Base-by-base conservation (phyloP, 176 grass and related monocot species). In the Zoysia japonica region DNA sequence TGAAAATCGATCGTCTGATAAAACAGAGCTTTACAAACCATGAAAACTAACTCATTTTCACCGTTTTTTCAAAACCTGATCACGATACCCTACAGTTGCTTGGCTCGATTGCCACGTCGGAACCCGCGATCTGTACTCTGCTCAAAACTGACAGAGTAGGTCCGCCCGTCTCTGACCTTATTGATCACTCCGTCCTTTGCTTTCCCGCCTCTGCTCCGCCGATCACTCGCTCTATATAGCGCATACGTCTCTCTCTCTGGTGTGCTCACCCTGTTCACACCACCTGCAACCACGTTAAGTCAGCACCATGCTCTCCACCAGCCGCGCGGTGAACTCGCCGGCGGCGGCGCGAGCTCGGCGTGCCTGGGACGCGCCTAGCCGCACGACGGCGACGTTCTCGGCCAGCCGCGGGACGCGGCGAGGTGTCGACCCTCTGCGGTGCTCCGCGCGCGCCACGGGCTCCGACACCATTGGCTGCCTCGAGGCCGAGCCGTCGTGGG, bases 391-490 rank as follows among this genome's bases (percentile, higher is more conserved):
- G 74, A 15, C 20, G 70, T 37, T 80, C 50, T 3, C 42, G 54
- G 19, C 13, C n/a, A n/a, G 12, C 40, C 42, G 28, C 36, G 16
- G 61, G 36, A 17, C 28, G 28, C 28, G 14, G 56, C 12, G 50
- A 41, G 63, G 45, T 15, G 19, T 66, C 28, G 71, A 74, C 69
- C 67, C 38, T 42, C 40, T 39, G 7, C 39, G 64, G 40, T 84
- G 80, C 68, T 86, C 91, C 47, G 57, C 72, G 47, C 74, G 70
- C n/a, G 68, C 51, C 37, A 65, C 77, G n/a, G 66, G 57, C 20
- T 65, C 91, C 11, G 35, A 73, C 65, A 83, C 79, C 28, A 71
- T 49, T 50, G 85, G 65, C 6, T 92, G 77, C 72, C 76, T 88
- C 0, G 77, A 89, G 49, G 61, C 84, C 35, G n/a, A n/a, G n/a